A percentile compares a stretch with the other conserved stretches of the same genome.
phyloP scores from a whole-genome alignment of 2,329 filamentous ascomycete genomes.

The Pestalotiopsis sp. region DNA sequence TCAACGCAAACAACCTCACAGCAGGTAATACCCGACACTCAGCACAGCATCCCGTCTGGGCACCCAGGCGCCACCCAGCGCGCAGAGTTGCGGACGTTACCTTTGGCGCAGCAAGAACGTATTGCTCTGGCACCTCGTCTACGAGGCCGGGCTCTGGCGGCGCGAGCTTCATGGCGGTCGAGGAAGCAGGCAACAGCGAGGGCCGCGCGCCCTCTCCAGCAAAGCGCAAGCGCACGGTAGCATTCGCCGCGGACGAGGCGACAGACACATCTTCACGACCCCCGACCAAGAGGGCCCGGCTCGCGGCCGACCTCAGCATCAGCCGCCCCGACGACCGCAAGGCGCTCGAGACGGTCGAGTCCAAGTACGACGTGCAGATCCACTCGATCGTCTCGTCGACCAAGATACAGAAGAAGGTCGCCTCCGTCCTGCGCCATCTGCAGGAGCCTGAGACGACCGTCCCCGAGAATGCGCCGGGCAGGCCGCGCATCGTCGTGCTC shows the following conservation, averaged over 20 bases:
- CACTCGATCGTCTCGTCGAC: constrained; percentile 61
- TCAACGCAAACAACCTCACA: background rate
- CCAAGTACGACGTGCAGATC: constrained; percentile 49
- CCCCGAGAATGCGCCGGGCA: constrained; percentile 23
- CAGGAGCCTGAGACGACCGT: constrained; percentile 22
- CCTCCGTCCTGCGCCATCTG: constrained; percentile 45
- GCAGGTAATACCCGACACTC: background rate
- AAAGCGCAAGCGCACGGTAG: constrained; percentile 29
- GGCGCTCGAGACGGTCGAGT: constrained; percentile 40
- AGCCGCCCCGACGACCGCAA: constrained; percentile 38
- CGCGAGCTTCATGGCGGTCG: background rate
- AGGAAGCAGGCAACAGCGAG: background rate
- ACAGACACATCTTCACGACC: background rate
- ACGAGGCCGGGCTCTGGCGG: background rate
- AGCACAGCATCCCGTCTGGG: background rate
- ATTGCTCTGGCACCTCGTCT: too few species aligned
- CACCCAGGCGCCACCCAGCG: background rate
- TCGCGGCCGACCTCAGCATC: constrained; percentile 24
- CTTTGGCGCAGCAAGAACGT: background rate
- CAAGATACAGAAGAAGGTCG: constrained; percentile 57
- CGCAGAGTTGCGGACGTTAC: background rate
- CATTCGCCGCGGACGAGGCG: constrained; percentile 7
- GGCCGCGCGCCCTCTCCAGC: constrained; percentile 1
- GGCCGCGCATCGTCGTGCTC: constrained; percentile 41
- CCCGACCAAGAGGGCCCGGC: constrained; percentile 24